Evolutionary conservation across 768 basidiomycete genomes (phyloP).

Genomic region (Tephrocybe sp.): DNA sequence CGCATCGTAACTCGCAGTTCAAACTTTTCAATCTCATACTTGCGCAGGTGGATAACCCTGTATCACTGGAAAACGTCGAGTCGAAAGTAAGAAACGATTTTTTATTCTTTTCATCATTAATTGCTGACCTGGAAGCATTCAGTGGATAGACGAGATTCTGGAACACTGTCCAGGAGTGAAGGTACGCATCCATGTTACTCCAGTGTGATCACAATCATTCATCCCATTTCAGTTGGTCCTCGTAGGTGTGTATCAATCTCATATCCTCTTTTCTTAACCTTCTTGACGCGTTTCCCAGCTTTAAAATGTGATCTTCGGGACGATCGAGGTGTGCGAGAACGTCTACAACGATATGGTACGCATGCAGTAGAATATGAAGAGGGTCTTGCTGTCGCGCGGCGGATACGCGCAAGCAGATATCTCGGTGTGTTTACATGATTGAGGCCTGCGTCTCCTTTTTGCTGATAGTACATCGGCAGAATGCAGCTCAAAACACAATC

Average conservation of each 20-base stretch:
- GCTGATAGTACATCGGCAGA: conserved; percentile 47
- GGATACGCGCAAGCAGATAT: conserved; percentile 92
- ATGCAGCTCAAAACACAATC: conserved; percentile 96
- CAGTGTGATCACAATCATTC: conserved; percentile 4
- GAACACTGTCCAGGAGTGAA: conserved; percentile 96
- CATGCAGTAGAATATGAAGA: conserved; percentile 90
- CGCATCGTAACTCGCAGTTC: conserved; percentile 21
- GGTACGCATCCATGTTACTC: conserved; percentile 34
- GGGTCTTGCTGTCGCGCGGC: conserved; percentile 81
- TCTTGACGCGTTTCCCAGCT: conserved; percentile 42
- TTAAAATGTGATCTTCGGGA: conserved; percentile 96
- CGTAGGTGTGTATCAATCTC: conserved; percentile 64
- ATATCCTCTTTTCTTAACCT: not conserved
- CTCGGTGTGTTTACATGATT: conserved; percentile 56
- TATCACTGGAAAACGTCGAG: conserved; percentile 96
- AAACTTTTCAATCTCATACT: conserved; percentile 12
- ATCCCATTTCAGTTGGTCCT: conserved; percentile 63
- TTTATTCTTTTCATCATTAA: not conserved
- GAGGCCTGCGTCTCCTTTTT: not conserved
- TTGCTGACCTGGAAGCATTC: conserved; percentile 3
- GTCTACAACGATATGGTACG: conserved; percentile 64
- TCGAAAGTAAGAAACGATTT: conserved; percentile 57
- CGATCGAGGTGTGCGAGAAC: conserved; percentile 68
- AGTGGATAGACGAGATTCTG: conserved; percentile 94
- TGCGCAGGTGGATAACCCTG: conserved; percentile 83